Percentiles rank a stretch among this genome's conserved stretches.
These are phyloP conservation scores for Mortierella sp. DNA, from an alignment of 371 early-diverging fungal genomes.

Conservation along the genomic window DNA sequence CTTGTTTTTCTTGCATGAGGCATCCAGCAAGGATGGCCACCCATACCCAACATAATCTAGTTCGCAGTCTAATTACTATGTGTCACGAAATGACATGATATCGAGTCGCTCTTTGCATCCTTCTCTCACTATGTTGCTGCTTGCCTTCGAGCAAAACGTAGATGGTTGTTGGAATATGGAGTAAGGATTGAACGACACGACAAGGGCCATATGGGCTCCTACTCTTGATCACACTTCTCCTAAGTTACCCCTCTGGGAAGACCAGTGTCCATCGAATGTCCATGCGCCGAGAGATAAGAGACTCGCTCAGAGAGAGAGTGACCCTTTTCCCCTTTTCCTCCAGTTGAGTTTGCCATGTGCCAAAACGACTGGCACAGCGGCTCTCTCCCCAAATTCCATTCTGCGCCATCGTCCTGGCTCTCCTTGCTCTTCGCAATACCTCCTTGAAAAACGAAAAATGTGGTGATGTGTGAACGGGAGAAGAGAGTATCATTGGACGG, in stretches of 20 bases:
- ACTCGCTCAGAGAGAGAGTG: too few relatives aligned
- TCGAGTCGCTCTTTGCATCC: too few relatives aligned
- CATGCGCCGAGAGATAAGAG: background rate
- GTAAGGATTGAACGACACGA: too few relatives aligned
- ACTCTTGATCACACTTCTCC: background rate
- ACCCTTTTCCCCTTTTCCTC: background rate
- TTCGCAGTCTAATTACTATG: too few relatives aligned
- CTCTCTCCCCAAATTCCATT: background rate
- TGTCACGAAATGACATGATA: too few relatives aligned
- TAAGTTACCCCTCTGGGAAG: background rate
- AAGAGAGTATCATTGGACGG: background rate
- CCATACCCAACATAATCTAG: background rate
- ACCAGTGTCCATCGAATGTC: background rate
- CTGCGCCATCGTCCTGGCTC: background rate
- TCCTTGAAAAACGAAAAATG: background rate
- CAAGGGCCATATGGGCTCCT: too few relatives aligned
- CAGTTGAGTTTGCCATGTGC: background rate
- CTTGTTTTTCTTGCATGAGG: background rate
- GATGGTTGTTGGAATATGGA: too few relatives aligned
- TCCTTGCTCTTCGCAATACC: background rate
- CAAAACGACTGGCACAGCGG: slow-evolving; percentile 8
- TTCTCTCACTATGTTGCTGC: too few relatives aligned
- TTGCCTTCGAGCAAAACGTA: too few relatives aligned
- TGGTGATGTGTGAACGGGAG: background rate
- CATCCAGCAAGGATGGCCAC: background rate